These are phyloP conservation scores for Verticillium alfalfae DNA, from an alignment of 2,329 filamentous ascomycete species.

Conservation along the genomic window DNA sequence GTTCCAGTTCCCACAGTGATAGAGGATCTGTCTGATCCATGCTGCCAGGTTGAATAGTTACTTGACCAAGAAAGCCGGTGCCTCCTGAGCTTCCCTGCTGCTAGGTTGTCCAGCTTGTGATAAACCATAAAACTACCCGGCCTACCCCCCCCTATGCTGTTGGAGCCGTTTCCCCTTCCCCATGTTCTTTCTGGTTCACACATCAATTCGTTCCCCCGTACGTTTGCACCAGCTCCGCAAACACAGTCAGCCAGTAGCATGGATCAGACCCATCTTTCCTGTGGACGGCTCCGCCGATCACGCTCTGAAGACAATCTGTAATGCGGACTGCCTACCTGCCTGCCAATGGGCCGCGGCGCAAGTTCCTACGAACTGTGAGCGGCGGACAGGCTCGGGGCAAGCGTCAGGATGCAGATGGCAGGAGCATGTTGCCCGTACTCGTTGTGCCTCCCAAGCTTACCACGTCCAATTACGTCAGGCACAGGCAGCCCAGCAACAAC, in stretches of 20 bases:
- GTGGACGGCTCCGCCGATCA: not conserved
- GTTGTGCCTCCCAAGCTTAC: not conserved
- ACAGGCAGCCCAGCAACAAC: not conserved
- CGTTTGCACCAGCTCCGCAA: not conserved
- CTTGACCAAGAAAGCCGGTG: not conserved
- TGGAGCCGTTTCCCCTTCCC: not conserved
- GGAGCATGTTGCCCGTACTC: not conserved
- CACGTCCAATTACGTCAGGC: not conserved
- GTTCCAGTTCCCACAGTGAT: not conserved
- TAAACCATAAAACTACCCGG: not conserved
- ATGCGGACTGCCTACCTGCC: not conserved
- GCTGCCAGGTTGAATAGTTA: not conserved
- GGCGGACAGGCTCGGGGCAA: not conserved
- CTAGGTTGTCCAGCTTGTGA: not conserved
- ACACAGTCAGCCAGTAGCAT: too few relatives aligned
- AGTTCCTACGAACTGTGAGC: not conserved
- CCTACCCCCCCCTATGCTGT: not conserved
- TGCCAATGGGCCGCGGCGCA: not conserved
- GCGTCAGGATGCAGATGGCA: not conserved
- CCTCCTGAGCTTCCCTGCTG: not conserved
- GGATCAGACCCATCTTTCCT: not conserved
- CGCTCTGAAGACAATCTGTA: not conserved
- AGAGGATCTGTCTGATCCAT: not conserved
- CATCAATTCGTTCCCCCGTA: not conserved
- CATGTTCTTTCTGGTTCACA: not conserved